phyloP scores from a whole-genome alignment of 2,329 filamentous ascomycete genomes.

The Colletotrichum sansevieriae region DNA sequence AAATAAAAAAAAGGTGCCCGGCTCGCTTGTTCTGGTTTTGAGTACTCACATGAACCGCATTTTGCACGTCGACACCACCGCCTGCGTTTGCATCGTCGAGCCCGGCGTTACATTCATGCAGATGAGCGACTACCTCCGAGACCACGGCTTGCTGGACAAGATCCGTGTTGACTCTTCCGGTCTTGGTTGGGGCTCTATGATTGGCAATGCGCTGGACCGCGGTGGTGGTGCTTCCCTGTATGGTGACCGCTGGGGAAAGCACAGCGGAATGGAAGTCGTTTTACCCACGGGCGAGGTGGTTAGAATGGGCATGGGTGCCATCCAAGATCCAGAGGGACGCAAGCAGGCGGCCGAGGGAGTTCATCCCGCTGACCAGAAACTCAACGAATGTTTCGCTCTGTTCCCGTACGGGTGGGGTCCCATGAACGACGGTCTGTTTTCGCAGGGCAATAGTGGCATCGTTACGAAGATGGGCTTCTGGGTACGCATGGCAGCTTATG shows the following conservation, averaged over 20 bases:
- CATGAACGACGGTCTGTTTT: slow-evolving; percentile 60
- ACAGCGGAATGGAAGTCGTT: slow-evolving; percentile 59
- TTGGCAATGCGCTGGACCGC: slow-evolving; percentile 61
- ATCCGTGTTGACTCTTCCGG: slow-evolving; percentile 59
- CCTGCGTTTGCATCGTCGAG: slow-evolving; percentile 64
- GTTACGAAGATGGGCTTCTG: slow-evolving; percentile 67
- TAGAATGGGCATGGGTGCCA: slow-evolving; percentile 62
- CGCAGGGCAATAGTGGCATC: slow-evolving; percentile 64
- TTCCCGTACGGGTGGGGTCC: slow-evolving; percentile 57
- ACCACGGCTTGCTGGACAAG: slow-evolving; percentile 52
- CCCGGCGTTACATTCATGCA: slow-evolving; percentile 67
- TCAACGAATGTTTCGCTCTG: slow-evolving; percentile 48
- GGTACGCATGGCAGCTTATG: background rate
- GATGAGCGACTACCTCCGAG: slow-evolving; percentile 61
- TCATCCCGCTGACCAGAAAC: slow-evolving; percentile 46
- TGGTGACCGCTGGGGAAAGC: slow-evolving; percentile 47
- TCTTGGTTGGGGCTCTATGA: slow-evolving; percentile 57
- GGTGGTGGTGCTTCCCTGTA: slow-evolving; percentile 61
- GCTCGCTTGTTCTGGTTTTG: slow-evolving; percentile 63
- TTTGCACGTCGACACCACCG: slow-evolving; percentile 62
- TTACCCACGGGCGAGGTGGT: slow-evolving; percentile 59
- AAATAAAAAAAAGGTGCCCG: slow-evolving; percentile 54
- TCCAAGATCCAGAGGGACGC: slow-evolving; percentile 51
- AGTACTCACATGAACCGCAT: slow-evolving; percentile 66
- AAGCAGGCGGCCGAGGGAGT: slow-evolving; percentile 49